phyloP scores from a whole-genome alignment of 139 green algal species.

The Closterium sp. region DNA sequence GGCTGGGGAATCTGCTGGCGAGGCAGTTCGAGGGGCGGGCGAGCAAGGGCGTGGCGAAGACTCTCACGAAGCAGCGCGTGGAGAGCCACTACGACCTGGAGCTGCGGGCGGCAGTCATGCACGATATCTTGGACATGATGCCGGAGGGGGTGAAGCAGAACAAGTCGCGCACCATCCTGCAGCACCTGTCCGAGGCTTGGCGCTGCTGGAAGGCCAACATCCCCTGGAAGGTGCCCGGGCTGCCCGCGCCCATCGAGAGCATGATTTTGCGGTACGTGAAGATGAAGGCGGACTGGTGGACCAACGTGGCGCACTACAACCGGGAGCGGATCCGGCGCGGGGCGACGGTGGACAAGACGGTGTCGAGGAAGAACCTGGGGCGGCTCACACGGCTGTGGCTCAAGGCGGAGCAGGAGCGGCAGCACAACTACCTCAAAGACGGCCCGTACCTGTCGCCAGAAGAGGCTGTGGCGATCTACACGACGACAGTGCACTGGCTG shows the following conservation, averaged over 20 bases:
- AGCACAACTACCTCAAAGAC: constrained; percentile 99
- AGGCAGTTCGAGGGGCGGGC: constrained; percentile 97
- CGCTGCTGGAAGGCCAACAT: constrained; percentile 82
- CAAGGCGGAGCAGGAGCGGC: constrained; percentile 95
- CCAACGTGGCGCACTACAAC: constrained; percentile 99
- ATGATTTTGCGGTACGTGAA: constrained; percentile 99
- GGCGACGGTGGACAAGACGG: constrained; percentile 99
- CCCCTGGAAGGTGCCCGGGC: constrained; percentile 74
- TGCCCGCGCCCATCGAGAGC: constrained; percentile 97
- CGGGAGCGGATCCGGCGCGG: constrained; percentile 96
- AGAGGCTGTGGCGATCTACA: constrained; percentile 95
- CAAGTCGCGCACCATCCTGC: constrained; percentile 95
- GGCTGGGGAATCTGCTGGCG: constrained; percentile 98
- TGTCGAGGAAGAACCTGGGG: constrained; percentile 99
- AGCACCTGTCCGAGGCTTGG: constrained; percentile 99
- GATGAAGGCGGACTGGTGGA: constrained; percentile 99
- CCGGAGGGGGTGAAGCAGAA: constrained; percentile 71
- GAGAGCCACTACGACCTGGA: constrained; percentile 99
- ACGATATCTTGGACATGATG: constrained; percentile 99
- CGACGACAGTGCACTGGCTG: constrained; percentile 98
- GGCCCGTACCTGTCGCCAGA: constrained; percentile 62
- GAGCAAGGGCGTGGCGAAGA: constrained; percentile 95
- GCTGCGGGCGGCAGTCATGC: constrained; percentile 95
- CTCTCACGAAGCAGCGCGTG: constrained; percentile 98
- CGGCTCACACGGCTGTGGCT: constrained; percentile 95